Conservation (phyloP, 345 rosid species). For the Heritiera littoralis region DNA sequence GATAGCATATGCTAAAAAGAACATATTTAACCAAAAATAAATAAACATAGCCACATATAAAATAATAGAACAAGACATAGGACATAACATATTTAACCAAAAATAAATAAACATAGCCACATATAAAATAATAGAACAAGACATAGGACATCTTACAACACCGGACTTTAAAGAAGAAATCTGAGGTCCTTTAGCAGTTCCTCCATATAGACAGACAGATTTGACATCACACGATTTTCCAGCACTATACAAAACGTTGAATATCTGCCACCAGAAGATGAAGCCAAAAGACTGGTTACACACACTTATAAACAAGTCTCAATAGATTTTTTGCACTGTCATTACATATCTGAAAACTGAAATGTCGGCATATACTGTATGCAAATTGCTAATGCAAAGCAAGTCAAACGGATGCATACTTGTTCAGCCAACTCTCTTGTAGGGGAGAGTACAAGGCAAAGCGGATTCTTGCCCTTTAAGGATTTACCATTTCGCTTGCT, state of each 20-base stretch:
- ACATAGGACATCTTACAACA: constrained; percentile 52
- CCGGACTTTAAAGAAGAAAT: constrained; percentile 70
- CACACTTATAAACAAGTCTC: neutral
- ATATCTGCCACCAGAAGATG: constrained; percentile 55
- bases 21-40: neutral
- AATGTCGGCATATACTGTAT: neutral
- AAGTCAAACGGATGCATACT: constrained; percentile 37
- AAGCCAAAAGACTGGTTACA: neutral
- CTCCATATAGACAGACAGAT: constrained; percentile 88
- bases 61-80: neutral
- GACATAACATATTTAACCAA: neutral
- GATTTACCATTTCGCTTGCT: constrained; percentile 61
- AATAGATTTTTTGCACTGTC: neutral
- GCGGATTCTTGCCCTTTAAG: constrained; percentile 57
- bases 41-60: constrained; percentile 14
- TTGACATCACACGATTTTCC: constrained; percentile 70
- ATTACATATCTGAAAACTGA: neutral
- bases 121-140: constrained; percentile 4
- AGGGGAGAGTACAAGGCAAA: constrained; percentile 93
- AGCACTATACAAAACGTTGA: constrained; percentile 72
- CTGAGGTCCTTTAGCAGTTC: constrained; percentile 86
- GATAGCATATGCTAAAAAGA: neutral
- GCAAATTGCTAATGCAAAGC: constrained; percentile 11
- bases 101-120: neutral
- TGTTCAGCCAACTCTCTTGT: constrained; percentile 96